Percentiles rank a stretch among this genome's conserved stretches.
phyloP scores from a whole-genome alignment of 768 basidiomycete species.

The Boletus huronensis region DNA sequence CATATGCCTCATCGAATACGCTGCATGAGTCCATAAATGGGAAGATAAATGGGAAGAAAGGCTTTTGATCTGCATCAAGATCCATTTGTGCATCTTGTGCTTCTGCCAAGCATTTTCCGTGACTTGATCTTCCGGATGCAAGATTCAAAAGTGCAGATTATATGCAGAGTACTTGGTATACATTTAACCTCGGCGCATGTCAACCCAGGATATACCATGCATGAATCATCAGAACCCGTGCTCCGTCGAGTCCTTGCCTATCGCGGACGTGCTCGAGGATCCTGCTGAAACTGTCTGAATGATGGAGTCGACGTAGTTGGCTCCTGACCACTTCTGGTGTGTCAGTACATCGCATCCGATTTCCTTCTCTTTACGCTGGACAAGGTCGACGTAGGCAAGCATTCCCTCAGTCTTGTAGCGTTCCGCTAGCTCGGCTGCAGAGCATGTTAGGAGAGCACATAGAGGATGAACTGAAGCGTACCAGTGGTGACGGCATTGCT shows the following conservation, averaged over 20 bases:
- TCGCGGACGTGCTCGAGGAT: conserved; percentile 80
- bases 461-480: conserved; percentile 28
- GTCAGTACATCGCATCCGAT: conserved; percentile 87
- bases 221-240: conserved; percentile 57
- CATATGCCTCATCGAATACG: neutral
- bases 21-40: neutral
- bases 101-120: conserved; percentile 1
- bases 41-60: neutral
- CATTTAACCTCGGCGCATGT: conserved; percentile 3
- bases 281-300: conserved; percentile 81
- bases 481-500: conserved; percentile 77
- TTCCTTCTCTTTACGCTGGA: conserved; percentile 86
- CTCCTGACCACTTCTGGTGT: conserved; percentile 96
- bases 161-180: neutral
- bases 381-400: conserved; percentile 87
- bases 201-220: neutral
- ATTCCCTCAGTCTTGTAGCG: conserved; percentile 86
- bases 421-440: conserved; percentile 69
- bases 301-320: conserved; percentile 87
- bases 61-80: conserved; percentile 14
- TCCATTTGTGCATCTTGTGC: conserved; percentile 6
- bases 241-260: conserved; percentile 88
- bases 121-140: conserved; percentile 2
- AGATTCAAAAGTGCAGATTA: neutral
- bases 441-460: conserved; percentile 3